A percentile compares a stretch with the other conserved stretches of the same genome.
Conservation (phyloP, 2,329 filamentous ascomycete genomes). For the Penicillium sclerotigenum region DNA sequence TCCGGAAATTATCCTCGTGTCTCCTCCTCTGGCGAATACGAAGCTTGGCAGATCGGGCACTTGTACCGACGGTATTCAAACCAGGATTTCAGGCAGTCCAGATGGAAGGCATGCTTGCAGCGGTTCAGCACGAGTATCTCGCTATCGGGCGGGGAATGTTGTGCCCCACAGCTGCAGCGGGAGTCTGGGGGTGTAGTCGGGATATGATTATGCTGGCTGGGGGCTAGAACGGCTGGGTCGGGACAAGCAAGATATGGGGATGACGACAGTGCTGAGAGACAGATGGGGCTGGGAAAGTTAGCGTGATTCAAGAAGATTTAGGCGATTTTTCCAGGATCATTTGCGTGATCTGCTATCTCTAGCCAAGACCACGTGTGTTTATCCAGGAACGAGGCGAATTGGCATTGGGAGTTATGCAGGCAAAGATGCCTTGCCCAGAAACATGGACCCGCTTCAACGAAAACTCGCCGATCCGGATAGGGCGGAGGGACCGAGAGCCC, state of each 20-base stretch:
- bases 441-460: not conserved
- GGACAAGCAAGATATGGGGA: slow-evolving; percentile 20
- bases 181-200: not conserved
- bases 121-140: slow-evolving; percentile 27
- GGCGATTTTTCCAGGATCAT: not conserved
- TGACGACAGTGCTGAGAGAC: slow-evolving; percentile 26
- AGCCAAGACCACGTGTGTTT: not conserved
- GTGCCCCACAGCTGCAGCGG: slow-evolving; percentile 2
- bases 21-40: slow-evolving; percentile 20
- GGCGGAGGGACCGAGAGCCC: slow-evolving; percentile 4
- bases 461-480: not conserved
- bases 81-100: slow-evolving; percentile 30
- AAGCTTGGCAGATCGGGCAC: slow-evolving; percentile 32
- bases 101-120: slow-evolving; percentile 32
- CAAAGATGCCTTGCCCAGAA: slow-evolving; percentile 5
- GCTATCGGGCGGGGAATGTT: not conserved
- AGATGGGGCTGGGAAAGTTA: slow-evolving; percentile 27
- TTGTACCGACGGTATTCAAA: slow-evolving; percentile 29
- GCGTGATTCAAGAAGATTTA: slow-evolving; percentile 7
- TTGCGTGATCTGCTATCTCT: not conserved
- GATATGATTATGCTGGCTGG: slow-evolving; percentile 5
- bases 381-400: not conserved
- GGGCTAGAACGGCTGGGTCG: slow-evolving; percentile 19
- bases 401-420: not conserved
- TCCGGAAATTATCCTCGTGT: slow-evolving; percentile 4